Evolutionary conservation across 441 rosid species (phyloP), one percentile per base, ranked within the genome.

Genomic region (Macaranga tanarius): DNA sequence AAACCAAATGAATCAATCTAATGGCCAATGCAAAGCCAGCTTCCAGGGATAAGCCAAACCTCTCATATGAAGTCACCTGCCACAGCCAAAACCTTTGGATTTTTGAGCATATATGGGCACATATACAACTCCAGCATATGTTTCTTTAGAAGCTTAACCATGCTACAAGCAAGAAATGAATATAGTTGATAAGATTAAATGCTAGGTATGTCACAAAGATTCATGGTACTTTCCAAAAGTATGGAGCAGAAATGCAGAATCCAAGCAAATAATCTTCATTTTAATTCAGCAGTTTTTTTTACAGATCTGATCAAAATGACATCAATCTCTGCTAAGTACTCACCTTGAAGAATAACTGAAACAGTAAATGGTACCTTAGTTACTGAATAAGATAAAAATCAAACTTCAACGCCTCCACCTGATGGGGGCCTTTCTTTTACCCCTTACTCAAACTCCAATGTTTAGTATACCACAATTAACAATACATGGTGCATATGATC

Each of bases 191-290:
- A 60, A 16, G 20, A 58, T 23, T 13, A 60, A 20, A 42, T 42
- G 11, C 45, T 42, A 48, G 19, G 16, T 1, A 4, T 11, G 52
- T 13, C 4, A 48, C 52, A 11, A 48, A 48, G 52, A 48, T 48
- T 48, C 10, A 19, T 40, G 28, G 26, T 55, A 40, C 26, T 10
- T 17, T 16, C 22, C 45, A 20, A 42, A 44, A 17, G 5, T 9
- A n/a, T 10, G 1, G 34, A 61, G 31, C 48, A 71, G 58, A 71
- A 71, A 22, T 34, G 52, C 50, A 71, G 59, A 61, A 61, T 48
- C 67, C 61, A 50, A 62, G 17, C 19, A 34, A 69, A 71, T 22
- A 23, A 19, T 10, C n/a, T 3, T 40, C 50, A 61, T n/a, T 62
- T 12, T 28, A 26, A 45, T 19, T 26, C 62, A 66, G 56, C 19